Percentiles rank a stretch among this genome's conserved stretches.
These are phyloP conservation scores for Plasmodium reichenowi DNA, from an alignment of 169 alveolate genomes.

Conservation along the genomic window DNA sequence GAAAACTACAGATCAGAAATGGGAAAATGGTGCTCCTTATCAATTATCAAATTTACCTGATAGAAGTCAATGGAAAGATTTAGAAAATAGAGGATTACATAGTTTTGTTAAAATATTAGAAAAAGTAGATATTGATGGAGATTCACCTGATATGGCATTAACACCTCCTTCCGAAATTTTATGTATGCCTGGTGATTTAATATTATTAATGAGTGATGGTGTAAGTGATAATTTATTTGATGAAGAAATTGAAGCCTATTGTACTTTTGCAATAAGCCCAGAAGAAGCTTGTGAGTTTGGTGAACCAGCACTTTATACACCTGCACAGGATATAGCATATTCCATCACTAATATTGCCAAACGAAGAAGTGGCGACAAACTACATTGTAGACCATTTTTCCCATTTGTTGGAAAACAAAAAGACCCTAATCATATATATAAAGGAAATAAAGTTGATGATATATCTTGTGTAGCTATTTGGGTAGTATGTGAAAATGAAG, in stretches of 20 bases:
- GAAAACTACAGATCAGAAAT: conserved; percentile 81
- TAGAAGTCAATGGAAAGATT: conserved; percentile 77
- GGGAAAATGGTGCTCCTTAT: conserved; percentile 87
- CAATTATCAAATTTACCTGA: conserved; percentile 82
- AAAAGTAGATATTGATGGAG: conserved; percentile 82
- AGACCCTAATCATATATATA: conserved; percentile 46
- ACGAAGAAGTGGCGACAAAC: conserved; percentile 75
- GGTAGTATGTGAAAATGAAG: conserved; percentile 80
- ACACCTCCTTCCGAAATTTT: conserved; percentile 79
- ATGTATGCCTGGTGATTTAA: conserved; percentile 83
- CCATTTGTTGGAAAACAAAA: conserved; percentile 49
- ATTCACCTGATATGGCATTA: conserved; percentile 80
- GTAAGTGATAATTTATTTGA: conserved; percentile 83
- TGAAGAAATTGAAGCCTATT: conserved; percentile 80
- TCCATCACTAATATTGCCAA: conserved; percentile 77
- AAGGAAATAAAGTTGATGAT: conserved; percentile 81
- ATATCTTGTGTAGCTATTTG: conserved; percentile 84
- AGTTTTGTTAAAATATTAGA: conserved; percentile 79
- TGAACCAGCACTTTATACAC: conserved; percentile 46
- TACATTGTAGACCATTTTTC: conserved; percentile 62
- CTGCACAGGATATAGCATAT: conserved; percentile 79
- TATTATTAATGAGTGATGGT: conserved; percentile 82
- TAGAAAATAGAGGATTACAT: conserved; percentile 78
- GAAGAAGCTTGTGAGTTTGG: conserved; percentile 81
- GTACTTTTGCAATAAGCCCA: conserved; percentile 83